Evolutionary conservation across 441 rosid species (phyloP).

Genomic region (Populus hybrid): DNA sequence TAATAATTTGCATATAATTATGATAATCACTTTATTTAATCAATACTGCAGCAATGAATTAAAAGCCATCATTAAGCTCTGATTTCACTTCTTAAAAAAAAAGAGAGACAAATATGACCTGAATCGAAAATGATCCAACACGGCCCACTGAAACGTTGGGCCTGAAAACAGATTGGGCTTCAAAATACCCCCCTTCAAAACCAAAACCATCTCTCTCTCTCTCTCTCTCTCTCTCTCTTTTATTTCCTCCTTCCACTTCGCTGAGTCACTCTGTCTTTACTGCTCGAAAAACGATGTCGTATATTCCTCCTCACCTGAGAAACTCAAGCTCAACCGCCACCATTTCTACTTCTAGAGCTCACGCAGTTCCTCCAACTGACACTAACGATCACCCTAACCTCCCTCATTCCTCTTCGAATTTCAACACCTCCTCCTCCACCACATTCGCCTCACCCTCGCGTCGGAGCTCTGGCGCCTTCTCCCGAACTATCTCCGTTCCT

Average conservation of each 20-base stretch:
- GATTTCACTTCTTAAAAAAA: too few relatives aligned
- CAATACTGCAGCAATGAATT: too few relatives aligned
- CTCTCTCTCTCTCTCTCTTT: background rate
- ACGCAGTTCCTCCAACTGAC: slow-evolving; percentile 17
- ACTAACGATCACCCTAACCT: slow-evolving; percentile 13
- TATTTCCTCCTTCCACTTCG: background rate
- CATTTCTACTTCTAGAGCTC: slow-evolving; percentile 7
- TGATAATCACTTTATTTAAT: too few relatives aligned
- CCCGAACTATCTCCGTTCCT: slow-evolving; percentile 19
- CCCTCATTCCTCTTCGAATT: slow-evolving; percentile 18
- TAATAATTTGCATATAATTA: too few relatives aligned
- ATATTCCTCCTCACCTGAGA: slow-evolving; percentile 36
- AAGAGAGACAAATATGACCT: too few relatives aligned
- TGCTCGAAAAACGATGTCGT: slow-evolving; percentile 26
- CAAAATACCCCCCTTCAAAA: too few relatives aligned
- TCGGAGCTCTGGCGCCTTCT: slow-evolving; percentile 6
- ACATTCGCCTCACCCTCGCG: slow-evolving; percentile 8
- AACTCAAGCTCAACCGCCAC: slow-evolving; percentile 11
- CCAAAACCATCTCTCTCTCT: too few relatives aligned
- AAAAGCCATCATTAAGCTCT: too few relatives aligned
- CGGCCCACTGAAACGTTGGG: too few relatives aligned
- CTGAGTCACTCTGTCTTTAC: background rate
- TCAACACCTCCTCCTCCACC: slow-evolving; percentile 7
- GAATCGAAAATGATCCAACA: too few relatives aligned
- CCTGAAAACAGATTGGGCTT: too few relatives aligned